Base-by-base conservation (phyloP, 2,329 filamentous ascomycete genomes). In the Chlorencoelia australis region DNA sequence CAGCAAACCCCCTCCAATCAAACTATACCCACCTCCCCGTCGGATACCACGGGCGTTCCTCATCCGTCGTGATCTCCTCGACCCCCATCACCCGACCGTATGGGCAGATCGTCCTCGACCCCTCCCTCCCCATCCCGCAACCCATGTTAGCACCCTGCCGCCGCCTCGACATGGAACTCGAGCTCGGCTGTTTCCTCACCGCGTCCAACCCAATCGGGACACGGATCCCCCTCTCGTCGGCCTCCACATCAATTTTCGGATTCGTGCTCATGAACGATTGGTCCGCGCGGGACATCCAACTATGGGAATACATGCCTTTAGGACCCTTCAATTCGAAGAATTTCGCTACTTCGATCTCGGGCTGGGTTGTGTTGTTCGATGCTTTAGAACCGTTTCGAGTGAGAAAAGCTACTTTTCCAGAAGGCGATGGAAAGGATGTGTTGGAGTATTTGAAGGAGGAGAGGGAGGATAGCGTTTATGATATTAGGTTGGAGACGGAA, bases 251-350 rank as follows among this genome's bases (percentile, higher is more conserved):
- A 50, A 68, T 93, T 18, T 91, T 91, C 52, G 85, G 85, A 10
- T 68, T 85, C 17, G 84, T 91, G 0, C 60, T 93, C 39, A 72
- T 93, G 67, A 93, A 93, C 49, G 85, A 93, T 59, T 93, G 85
- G 85, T 85, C 79, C 37, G 84, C 84, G 4, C 67, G 84, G 44
- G 84, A 91, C 49, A 79, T 91, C 33, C 85, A 93, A 55, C 71
- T 72, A 0, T 91, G 82, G 82, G 85, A 93, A 59, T 88, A 88
- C 48, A 70, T 88, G 7, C 85, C 85, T 0, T 62, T 89, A 6
- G 85, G 85, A 0, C 84, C 84, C 0, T 89, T 91, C 62, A 87
- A 84, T 43, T 69, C 75, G 16, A 91, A 93, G 69, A 89, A 88
- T 57, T 89, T 91, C 52, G 80, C 71, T 3, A 84, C 82, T 0